These are phyloP conservation scores for Ceratocystis variospora DNA, from an alignment of 2,329 filamentous ascomycete species.

Conservation along the genomic window DNA sequence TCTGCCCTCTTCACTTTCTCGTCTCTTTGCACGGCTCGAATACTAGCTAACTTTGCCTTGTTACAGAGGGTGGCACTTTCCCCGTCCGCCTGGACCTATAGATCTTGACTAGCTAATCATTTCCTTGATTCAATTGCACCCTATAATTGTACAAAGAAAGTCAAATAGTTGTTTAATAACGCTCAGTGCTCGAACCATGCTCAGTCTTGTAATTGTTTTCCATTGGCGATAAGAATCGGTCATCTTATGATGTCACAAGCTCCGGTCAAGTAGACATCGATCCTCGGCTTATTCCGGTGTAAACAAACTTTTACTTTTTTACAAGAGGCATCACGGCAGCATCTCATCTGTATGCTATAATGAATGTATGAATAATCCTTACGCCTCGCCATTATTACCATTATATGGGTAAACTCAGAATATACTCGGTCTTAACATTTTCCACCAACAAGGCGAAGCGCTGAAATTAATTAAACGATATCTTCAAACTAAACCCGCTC, in stretches of 20 bases:
- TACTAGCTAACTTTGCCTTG: slow-evolving; percentile 24
- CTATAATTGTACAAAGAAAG: slow-evolving; percentile 8
- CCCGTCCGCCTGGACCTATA: slow-evolving; percentile 51
- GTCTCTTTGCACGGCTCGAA: not conserved
- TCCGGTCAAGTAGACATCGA: too few species aligned
- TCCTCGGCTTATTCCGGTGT: too few species aligned
- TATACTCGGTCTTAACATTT: not conserved
- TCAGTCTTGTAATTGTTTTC: not conserved
- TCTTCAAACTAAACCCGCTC: not conserved
- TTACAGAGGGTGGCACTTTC: slow-evolving; percentile 54
- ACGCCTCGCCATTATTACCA: not conserved
- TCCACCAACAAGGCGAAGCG: not conserved
- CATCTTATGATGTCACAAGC: too few species aligned
- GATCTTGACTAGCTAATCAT: slow-evolving; percentile 21
- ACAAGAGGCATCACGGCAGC: not conserved
- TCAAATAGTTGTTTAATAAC: not conserved
- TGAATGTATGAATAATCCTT: not conserved
- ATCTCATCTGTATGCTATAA: not conserved
- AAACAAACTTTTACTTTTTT: too few species aligned
- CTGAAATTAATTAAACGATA: not conserved
- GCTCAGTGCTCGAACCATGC: not conserved
- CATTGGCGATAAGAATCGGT: not conserved
- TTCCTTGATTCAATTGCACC: slow-evolving; percentile 11
- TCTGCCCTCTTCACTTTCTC: not conserved
- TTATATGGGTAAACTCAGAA: not conserved